A percentile compares a stretch with the other conserved stretches of the same genome.
Evolutionary conservation across 2,329 filamentous ascomycete genomes (phyloP).

Genomic region (Coleophoma cylindrospora): DNA sequence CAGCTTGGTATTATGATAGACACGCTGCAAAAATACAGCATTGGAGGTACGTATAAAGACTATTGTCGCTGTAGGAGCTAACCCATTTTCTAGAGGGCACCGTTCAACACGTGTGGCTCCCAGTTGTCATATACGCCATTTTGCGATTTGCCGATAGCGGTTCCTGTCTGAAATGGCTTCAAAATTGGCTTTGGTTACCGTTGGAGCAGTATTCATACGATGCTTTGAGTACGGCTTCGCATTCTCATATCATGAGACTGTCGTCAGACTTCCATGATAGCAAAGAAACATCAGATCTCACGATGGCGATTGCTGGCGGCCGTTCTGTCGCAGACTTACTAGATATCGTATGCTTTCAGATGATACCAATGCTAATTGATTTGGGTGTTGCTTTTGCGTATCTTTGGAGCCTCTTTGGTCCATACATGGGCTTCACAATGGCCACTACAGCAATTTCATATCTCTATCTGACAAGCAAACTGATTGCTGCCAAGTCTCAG

Average conservation of each 20-base stretch:
- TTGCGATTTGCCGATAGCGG: conserved; percentile 43
- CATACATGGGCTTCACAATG: conserved; percentile 49
- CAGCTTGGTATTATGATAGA: conserved; percentile 78
- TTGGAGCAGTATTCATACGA: conserved; percentile 53
- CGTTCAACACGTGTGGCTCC: conserved; percentile 40
- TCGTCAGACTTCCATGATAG: conserved; percentile 67
- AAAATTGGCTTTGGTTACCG: conserved; percentile 45
- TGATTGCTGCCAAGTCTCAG: conserved; percentile 24
- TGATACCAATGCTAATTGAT: conserved; percentile 59
- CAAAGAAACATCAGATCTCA: conserved; percentile 59
- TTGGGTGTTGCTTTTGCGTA: conserved; percentile 55
- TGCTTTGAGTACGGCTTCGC: conserved; percentile 54
- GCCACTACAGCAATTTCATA: conserved; percentile 42
- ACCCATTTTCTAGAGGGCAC: background rate
- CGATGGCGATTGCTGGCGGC: conserved; percentile 60
- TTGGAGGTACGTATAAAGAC: conserved; percentile 8
- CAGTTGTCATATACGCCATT: conserved; percentile 45
- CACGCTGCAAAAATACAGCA: conserved; percentile 46
- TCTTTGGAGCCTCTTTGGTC: conserved; percentile 57
- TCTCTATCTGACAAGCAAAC: conserved; percentile 40
- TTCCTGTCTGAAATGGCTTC: conserved; percentile 44
- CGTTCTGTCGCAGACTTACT: conserved; percentile 53
- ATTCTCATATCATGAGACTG: conserved; percentile 63
- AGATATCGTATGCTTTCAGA: conserved; percentile 52
- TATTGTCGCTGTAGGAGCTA: too few relatives aligned